Base-by-base conservation (phyloP, 495 filamentous ascomycete species). In the Xylaria bambusicola region DNA sequence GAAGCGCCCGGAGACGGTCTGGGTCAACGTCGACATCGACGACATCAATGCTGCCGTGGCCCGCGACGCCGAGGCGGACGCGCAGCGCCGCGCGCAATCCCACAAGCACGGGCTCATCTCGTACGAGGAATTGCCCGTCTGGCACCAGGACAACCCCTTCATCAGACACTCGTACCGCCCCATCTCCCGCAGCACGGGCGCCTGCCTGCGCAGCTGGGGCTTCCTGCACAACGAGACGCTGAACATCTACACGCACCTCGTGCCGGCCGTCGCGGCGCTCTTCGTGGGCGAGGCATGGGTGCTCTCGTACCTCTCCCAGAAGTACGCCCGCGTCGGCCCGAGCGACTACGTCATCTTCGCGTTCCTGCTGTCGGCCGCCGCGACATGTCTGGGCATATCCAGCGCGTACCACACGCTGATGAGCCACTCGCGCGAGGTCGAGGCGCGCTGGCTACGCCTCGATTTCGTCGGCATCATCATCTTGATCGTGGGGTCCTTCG, bases 141-240 rank as follows among this genome's bases (percentile, higher is more conserved):
- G 88, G 88, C 86, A 86, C 68, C 84, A 83, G 66, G 89, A 93
- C 66, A 93, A 93, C 65, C 85, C 87, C 51, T 90, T 85, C 76
- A 90, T 93, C 56, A 77, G 79, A 44, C 80, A 79, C 18, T 86
- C 87, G 56, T 93, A 93, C 68, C 86, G 90, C 18, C 86, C 86
- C 20, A 78, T 82, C 36, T 88, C 87, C 3, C 77, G 77, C 56
- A 92, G 88, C 4, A 87, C 88, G 68, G 67, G 69, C 13, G 76
- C 70, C 31, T 93, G 85, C 47, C 80, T 89, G 44, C 75, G 80
- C 31, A 89, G 85, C 26, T 75, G 92, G 59, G 72, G 78, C 47
- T 90, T 91, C 71, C 62, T 92, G n/a, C 90, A 95, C 72, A 95
- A 94, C 68, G 89, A 94, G 72, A 85, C 86, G 1, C 81, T 93